A percentile compares a stretch with the other conserved stretches of the same genome.
These are phyloP conservation scores for Triticum dicoccoides DNA, from an alignment of 176 grass and related monocot genomes.

Conservation along the genomic window DNA sequence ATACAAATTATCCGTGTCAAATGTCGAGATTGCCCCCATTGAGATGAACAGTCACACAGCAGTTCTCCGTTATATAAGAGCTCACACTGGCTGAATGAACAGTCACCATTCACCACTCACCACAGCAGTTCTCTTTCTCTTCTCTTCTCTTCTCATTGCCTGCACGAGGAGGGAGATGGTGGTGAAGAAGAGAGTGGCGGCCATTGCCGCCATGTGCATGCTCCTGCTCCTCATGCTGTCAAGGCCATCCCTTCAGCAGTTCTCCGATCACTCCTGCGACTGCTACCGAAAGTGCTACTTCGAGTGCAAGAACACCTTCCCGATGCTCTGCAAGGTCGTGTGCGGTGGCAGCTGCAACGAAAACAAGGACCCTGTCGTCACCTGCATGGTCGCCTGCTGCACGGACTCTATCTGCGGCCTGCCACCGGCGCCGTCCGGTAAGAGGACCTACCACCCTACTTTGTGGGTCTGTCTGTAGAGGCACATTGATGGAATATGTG, in stretches of 20 bases:
- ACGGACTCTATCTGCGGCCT: not conserved
- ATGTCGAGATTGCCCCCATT: not conserved
- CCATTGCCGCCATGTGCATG: not conserved
- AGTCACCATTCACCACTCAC: not conserved
- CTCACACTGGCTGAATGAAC: not conserved
- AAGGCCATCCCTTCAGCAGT: not conserved
- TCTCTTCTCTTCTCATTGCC: not conserved
- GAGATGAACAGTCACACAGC: too few relatives aligned
- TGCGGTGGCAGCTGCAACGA: not conserved
- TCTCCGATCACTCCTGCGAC: not conserved
- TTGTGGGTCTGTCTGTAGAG: too few relatives aligned
- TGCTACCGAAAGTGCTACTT: conserved; percentile 5
- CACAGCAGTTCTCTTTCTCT: not conserved
- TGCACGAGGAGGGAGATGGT: not conserved
- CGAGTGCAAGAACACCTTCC: not conserved
- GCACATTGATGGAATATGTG: too few relatives aligned
- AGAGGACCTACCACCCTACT: not conserved
- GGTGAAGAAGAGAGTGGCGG: not conserved
- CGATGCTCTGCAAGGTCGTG: not conserved
- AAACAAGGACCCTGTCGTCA: not conserved
- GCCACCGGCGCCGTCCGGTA: not conserved
- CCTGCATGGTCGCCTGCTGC: not conserved
- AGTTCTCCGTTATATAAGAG: not conserved
- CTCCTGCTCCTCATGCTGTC: not conserved
- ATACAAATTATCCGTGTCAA: not conserved